phyloP scores from a whole-genome alignment of 164 flowering plant species.

The Umbilicus rupestris region DNA sequence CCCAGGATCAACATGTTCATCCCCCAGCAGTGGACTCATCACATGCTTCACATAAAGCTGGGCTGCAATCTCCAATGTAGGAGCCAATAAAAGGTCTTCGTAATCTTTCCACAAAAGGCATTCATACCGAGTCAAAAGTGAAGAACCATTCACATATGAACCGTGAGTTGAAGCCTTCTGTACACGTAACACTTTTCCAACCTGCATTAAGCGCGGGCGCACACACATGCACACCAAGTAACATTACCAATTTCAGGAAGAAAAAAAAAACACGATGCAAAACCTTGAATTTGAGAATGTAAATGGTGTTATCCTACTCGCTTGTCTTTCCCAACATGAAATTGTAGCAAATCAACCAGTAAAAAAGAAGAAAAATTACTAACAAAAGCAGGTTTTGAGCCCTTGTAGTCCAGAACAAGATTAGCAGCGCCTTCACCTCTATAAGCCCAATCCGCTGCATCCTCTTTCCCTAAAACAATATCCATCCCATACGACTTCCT shows the following conservation, averaged over 20 bases:
- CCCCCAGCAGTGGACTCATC: constrained; percentile 62
- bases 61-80: constrained; percentile 41
- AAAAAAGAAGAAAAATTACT: constrained; percentile 6
- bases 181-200: constrained; percentile 74
- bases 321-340: not conserved
- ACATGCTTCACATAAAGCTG: constrained; percentile 48
- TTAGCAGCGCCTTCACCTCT: constrained; percentile 93
- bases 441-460: constrained; percentile 73
- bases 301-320: too few species aligned
- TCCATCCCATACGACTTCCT: constrained; percentile 24
- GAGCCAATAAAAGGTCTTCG: constrained; percentile 28
- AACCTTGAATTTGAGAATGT: too few species aligned
- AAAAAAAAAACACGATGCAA: too few species aligned
- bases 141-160: constrained; percentile 14
- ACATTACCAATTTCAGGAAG: too few species aligned
- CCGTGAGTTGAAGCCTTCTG: constrained; percentile 39
- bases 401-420: constrained; percentile 66
- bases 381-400: constrained; percentile 64
- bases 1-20: constrained; percentile 69
- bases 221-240: not conserved
- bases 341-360: not conserved
- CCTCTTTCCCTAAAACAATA: constrained; percentile 35
- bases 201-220: constrained; percentile 19
- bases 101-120: constrained; percentile 50
- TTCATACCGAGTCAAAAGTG: constrained; percentile 41